Evolutionary conservation across 805 yeast genomes (phyloP).

Genomic region (Teunomyces funiuensis): DNA sequence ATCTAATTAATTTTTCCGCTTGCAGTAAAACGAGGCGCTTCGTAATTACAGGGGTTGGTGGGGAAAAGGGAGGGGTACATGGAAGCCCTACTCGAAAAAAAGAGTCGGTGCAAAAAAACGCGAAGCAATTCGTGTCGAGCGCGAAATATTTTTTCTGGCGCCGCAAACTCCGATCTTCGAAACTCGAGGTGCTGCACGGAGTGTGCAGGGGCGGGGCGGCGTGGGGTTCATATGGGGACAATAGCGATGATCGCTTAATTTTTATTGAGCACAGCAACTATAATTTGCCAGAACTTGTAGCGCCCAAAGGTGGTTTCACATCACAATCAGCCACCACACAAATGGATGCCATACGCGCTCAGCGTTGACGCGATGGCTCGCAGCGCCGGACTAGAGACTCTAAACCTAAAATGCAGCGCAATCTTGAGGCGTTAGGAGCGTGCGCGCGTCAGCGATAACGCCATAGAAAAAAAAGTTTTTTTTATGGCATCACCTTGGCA

Average conservation of each 20-base stretch:
- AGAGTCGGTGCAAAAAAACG: neutral
- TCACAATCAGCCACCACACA: neutral
- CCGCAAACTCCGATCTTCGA: neutral
- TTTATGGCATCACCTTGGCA: too few relatives aligned
- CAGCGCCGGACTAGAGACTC: too few relatives aligned
- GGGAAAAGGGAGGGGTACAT: constrained; percentile 4
- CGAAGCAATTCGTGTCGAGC: neutral
- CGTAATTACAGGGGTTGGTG: constrained; percentile 4
- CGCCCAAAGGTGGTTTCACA: neutral
- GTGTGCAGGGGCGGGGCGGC: neutral
- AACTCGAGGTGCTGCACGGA: neutral
- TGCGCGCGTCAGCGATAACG: too few relatives aligned
- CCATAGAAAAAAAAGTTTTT: too few relatives aligned
- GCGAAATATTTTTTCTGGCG: neutral
- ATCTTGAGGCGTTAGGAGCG: too few relatives aligned
- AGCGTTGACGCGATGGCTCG: too few relatives aligned
- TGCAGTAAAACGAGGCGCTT: too few relatives aligned
- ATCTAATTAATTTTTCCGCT: too few relatives aligned
- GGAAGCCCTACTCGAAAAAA: neutral
- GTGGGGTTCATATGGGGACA: neutral
- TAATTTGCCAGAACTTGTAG: too few relatives aligned
- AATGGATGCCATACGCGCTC: too few relatives aligned
- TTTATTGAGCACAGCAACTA: neutral
- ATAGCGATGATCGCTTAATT: neutral
- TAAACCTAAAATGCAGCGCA: too few relatives aligned